These are phyloP conservation scores for Phanerochaete carnosa DNA, from an alignment of 768 basidiomycete genomes.

Conservation along the genomic window DNA sequence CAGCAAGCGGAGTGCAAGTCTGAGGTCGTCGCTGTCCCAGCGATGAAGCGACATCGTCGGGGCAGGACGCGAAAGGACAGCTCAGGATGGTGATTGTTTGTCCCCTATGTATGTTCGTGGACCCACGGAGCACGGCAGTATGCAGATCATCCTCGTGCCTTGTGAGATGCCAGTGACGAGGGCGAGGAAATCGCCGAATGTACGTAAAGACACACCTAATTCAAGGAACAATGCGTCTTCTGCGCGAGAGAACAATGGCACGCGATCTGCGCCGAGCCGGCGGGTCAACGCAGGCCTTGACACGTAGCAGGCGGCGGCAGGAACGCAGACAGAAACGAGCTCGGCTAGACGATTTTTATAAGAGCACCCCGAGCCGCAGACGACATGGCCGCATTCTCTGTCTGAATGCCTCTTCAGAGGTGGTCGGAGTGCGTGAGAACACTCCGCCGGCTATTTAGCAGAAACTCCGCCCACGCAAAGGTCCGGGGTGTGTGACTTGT, in stretches of 20 bases:
- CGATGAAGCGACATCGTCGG: background rate
- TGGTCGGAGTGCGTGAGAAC: conserved; percentile 2
- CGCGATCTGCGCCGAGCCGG: background rate
- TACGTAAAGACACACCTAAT: background rate
- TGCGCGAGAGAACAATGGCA: background rate
- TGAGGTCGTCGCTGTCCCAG: background rate
- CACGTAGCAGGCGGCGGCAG: background rate
- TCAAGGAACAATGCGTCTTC: background rate
- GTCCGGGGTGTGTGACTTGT: conserved; percentile 1
- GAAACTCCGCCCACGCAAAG: background rate
- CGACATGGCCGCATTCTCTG: background rate
- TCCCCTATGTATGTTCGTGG: background rate
- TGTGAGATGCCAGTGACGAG: background rate
- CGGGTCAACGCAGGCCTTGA: background rate
- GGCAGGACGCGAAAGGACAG: background rate
- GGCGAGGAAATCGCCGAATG: background rate
- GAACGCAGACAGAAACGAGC: background rate
- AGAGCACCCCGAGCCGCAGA: background rate
- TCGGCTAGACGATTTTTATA: background rate
- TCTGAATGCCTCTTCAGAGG: background rate
- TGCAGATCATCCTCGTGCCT: background rate
- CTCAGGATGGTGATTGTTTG: background rate
- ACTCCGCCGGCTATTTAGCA: background rate
- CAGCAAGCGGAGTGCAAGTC: background rate
- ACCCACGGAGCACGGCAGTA: background rate